phyloP scores from a whole-genome alignment of 2,329 filamentous ascomycete genomes.

The Myriosclerotinia scirpicola region DNA sequence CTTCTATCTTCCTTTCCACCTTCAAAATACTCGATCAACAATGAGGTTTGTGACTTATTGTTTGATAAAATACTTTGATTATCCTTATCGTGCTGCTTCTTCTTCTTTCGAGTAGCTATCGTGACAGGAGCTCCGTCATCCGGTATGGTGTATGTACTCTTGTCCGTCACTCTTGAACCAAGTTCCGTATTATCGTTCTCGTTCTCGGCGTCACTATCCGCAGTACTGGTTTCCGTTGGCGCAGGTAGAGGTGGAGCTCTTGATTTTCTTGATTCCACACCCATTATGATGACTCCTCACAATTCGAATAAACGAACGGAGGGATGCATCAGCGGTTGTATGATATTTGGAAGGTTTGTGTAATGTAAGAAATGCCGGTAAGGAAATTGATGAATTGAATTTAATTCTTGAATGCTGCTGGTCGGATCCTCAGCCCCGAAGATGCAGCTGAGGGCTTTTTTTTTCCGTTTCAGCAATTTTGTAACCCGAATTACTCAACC shows the following conservation, averaged over 20 bases:
- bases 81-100: conserved; percentile 48
- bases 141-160: conserved; percentile 74
- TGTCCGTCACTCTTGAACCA: conserved; percentile 66
- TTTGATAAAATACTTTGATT: conserved; percentile 50
- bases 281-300: conserved; percentile 36
- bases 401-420: conserved; percentile 8
- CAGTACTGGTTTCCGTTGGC: conserved; percentile 64
- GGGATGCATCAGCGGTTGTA: conserved; percentile 21
- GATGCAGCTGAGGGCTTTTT: conserved; percentile 19
- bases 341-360: background rate
- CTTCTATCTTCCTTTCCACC: conserved; percentile 56
- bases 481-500: conserved; percentile 3
- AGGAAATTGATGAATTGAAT: conserved; percentile 2
- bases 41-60: conserved; percentile 65
- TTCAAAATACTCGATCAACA: conserved; percentile 77
- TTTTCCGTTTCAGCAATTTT: background rate
- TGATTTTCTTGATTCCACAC: conserved; percentile 45
- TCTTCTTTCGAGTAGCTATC: conserved; percentile 75
- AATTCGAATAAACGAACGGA: conserved; percentile 16
- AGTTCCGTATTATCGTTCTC: conserved; percentile 59
- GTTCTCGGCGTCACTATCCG: conserved; percentile 53
- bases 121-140: conserved; percentile 90
- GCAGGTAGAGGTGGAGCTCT: conserved; percentile 70
- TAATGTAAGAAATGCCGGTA: conserved; percentile 4
- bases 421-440: conserved; percentile 8